Evolutionary conservation across 306 rosid species (phyloP).

Genomic region (Cicer cuneatum): DNA sequence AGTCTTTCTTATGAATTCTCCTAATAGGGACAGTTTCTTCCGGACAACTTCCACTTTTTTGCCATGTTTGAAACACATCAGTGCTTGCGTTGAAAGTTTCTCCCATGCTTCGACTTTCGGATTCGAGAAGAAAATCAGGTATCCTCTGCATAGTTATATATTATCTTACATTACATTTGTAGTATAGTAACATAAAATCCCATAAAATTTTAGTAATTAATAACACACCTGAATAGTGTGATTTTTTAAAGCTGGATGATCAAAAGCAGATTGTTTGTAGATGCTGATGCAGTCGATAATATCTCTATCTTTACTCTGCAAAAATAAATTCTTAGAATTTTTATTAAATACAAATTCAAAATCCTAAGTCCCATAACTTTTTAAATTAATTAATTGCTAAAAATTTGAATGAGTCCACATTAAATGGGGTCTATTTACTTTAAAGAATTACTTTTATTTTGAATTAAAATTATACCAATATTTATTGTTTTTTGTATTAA

Average conservation of each 20-base stretch:
- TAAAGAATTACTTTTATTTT: too few relatives aligned
- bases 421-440: too few relatives aligned
- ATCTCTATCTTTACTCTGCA: constrained; percentile 72
- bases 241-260: constrained; percentile 58
- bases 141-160: constrained; percentile 45
- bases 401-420: too few relatives aligned
- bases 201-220: background rate
- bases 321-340: background rate
- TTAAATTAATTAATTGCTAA: too few relatives aligned
- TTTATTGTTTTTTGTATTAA: too few relatives aligned
- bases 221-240: constrained; percentile 58
- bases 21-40: constrained; percentile 68
- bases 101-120: constrained; percentile 22
- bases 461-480: too few relatives aligned
- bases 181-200: too few relatives aligned
- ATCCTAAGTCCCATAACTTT: too few relatives aligned
- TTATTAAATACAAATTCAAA: background rate
- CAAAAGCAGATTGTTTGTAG: constrained; percentile 63
- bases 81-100: background rate
- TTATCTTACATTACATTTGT: too few relatives aligned
- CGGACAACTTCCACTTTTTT: constrained; percentile 71
- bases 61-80: constrained; percentile 62
- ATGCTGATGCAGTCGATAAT: constrained; percentile 62
- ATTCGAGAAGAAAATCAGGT: constrained; percentile 40
- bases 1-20: constrained; percentile 53